phyloP scores from a whole-genome alignment of 306 rosid genomes.

The Prinsepia uniflora region DNA sequence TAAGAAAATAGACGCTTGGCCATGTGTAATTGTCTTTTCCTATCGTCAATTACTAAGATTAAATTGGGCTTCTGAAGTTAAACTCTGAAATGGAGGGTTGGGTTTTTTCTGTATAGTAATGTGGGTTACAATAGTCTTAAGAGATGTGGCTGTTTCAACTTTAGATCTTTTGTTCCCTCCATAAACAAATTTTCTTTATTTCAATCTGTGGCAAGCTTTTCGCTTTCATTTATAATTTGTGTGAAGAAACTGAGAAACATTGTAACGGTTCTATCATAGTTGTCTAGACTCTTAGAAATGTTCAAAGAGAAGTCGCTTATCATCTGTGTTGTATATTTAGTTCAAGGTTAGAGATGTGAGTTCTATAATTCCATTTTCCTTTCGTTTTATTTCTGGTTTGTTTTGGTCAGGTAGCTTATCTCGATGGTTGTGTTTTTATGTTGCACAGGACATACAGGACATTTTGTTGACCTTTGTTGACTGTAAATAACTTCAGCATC shows the following conservation, averaged over 20 bases:
- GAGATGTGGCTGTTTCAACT: neutral
- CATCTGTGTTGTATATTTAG: neutral
- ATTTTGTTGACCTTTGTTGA: neutral
- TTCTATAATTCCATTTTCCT: neutral
- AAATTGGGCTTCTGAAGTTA: neutral
- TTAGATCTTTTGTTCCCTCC: conserved; percentile 2
- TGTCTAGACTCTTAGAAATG: neutral
- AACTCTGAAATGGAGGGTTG: neutral
- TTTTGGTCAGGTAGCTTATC: neutral
- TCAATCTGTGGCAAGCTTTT: neutral
- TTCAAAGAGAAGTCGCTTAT: neutral
- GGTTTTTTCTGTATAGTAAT: neutral
- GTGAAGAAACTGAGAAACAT: neutral
- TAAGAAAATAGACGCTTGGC: neutral
- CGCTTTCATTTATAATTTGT: neutral
- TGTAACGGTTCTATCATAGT: neutral
- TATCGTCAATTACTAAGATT: neutral
- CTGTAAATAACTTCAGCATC: neutral
- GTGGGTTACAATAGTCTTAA: neutral
- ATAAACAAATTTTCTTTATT: neutral
- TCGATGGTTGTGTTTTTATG: neutral
- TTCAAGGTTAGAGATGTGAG: neutral
- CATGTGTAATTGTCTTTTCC: neutral
- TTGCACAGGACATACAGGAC: neutral
- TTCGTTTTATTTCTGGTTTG: neutral